Conservation (phyloP, 179 eudicot genomes). For the Beta corolliflora region DNA sequence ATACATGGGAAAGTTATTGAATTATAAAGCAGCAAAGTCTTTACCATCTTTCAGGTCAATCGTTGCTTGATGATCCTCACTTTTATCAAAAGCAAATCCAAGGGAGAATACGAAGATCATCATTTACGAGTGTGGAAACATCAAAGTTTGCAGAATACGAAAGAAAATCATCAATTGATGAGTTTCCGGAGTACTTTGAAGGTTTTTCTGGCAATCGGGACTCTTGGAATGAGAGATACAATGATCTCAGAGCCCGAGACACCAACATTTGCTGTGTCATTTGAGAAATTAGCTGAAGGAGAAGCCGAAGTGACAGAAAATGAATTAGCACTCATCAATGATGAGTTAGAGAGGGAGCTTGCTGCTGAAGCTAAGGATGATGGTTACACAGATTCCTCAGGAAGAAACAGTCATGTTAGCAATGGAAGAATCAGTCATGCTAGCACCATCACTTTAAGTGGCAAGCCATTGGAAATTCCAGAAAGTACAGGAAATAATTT, state of each 20-base stretch:
- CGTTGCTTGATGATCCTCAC: slow-evolving; percentile 51
- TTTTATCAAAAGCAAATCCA: slow-evolving; percentile 51
- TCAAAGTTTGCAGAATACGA: slow-evolving; percentile 46
- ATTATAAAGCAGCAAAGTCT: neutral
- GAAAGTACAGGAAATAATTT: slow-evolving; percentile 41
- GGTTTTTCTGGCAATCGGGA: slow-evolving; percentile 93
- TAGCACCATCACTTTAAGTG: slow-evolving; percentile 63
- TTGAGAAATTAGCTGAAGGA: slow-evolving; percentile 62
- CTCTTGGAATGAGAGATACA: slow-evolving; percentile 60
- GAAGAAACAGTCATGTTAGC: slow-evolving; percentile 76
- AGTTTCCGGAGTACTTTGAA: slow-evolving; percentile 61
- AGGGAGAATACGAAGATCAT: slow-evolving; percentile 47
- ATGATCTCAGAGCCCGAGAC: slow-evolving; percentile 59
- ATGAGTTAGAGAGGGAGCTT: slow-evolving; percentile 76
- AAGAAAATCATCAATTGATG: slow-evolving; percentile 46
- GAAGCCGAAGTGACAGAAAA: slow-evolving; percentile 70
- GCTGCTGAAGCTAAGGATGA: slow-evolving; percentile 58
- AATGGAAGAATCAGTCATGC: slow-evolving; percentile 73
- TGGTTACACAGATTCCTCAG: slow-evolving; percentile 58
- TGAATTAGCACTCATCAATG: slow-evolving; percentile 75
- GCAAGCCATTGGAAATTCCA: slow-evolving; percentile 53
- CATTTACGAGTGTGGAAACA: slow-evolving; percentile 61
- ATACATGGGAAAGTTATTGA: neutral
- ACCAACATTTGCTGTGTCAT: slow-evolving; percentile 69
- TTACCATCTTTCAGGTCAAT: slow-evolving; percentile 55